Base-by-base conservation (phyloP, 1,284 basidiomycete species). In the Heterobasidion parviporum region DNA sequence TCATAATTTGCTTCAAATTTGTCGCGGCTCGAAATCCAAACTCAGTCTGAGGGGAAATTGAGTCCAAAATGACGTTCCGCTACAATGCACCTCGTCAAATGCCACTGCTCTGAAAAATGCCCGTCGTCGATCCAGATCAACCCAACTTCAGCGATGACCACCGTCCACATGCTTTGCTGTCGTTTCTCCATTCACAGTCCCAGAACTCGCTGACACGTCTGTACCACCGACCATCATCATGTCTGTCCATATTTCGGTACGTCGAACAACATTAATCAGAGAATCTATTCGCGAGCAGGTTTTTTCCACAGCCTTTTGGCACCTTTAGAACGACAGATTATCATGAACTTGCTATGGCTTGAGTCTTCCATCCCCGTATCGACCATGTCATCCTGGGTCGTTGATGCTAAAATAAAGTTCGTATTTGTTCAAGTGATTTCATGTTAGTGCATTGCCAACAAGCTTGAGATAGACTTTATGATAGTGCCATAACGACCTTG, bases 291-390 rank as follows among this genome's bases (percentile, higher is more conserved):
- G 43, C 60, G 62, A 54, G 60, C 57, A 57, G 53, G 54, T 60
- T 54, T 57, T 32, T 10, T 51, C 34, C 45, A 48, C 64, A 95
- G 95, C 52, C 77, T 98, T 18, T 74, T 99, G 20, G 88, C 87
- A 2, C 87, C 92, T 20, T 72, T 97, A 38, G 92, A 94, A 62
- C 79, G 94, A 44, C 95, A 98, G 69, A 78, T 98, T 35, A 83
- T 98, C 47, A 88, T 98, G 81, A 92, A 92, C 67, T 69, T 94
- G 54, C 75, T 99, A 8, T 99, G 97, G 92, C 79, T 96, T 7
- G 92, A 98, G 64, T 81, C 81, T 14, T 75, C 89, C 0, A 81
- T 97, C 47, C 74, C 81, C 0, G 71, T 77, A 10, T 73, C 79
- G 8, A 90, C 92, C 1, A 84, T 97, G 77, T 76, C 83, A n/a